Percentiles rank a stretch among this genome's conserved stretches.
These are phyloP conservation scores for Cylindrotheca fusiformis DNA, from an alignment of 108 stramenopile species.

Conservation along the genomic window DNA sequence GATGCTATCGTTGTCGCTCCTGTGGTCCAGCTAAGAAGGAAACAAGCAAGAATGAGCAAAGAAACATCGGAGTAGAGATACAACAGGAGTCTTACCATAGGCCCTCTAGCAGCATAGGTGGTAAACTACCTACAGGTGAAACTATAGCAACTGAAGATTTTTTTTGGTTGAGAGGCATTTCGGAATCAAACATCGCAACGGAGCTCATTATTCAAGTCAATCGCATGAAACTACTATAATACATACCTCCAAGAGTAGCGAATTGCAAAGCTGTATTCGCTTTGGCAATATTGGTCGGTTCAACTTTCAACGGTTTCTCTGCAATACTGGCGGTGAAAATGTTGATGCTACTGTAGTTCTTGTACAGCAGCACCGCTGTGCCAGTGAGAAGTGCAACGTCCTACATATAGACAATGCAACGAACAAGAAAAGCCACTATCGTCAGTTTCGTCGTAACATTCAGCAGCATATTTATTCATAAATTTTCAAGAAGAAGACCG, in stretches of 20 bases:
- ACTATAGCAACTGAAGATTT: conserved; percentile 9
- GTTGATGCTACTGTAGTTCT: conserved; percentile 28
- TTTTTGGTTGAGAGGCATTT: neutral
- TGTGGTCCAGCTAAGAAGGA: conserved; percentile 40
- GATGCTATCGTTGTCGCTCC: conserved; percentile 42
- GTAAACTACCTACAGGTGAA: conserved; percentile 18
- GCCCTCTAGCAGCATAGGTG: conserved; percentile 13
- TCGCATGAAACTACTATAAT: neutral
- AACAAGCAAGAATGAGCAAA: neutral
- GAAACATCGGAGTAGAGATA: neutral
- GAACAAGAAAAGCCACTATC: no score
- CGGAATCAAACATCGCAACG: neutral
- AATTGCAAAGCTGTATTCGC: conserved; percentile 82
- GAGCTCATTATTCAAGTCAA: neutral
- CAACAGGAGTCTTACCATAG: conserved; percentile 10
- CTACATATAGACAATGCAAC: no score
- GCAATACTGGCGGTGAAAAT: conserved; percentile 24
- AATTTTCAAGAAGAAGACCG: no score
- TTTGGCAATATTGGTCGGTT: conserved; percentile 69
- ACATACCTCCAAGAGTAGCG: conserved; percentile 30
- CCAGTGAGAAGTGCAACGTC: conserved; percentile 19
- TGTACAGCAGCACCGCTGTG: conserved; percentile 48
- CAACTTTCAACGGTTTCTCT: conserved; percentile 55
- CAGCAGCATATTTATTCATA: no score
- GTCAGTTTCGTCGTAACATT: no score